Conservation (phyloP, 306 rosid genomes). For the Canavalia ensiformis region DNA sequence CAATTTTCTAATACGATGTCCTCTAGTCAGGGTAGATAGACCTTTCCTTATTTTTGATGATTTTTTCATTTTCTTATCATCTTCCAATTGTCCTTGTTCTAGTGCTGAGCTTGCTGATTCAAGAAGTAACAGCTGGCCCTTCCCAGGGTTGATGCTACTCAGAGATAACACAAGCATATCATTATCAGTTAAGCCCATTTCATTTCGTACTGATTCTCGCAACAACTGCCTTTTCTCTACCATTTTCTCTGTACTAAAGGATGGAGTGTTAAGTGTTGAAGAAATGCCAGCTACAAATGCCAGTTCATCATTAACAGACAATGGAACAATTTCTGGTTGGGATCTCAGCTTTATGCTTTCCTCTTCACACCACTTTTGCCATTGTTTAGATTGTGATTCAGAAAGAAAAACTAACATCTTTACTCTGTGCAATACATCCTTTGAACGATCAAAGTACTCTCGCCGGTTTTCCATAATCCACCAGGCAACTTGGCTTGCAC, state of each 20-base stretch:
- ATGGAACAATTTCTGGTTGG: conserved; percentile 79
- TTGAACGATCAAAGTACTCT: conserved; percentile 94
- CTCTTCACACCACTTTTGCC: conserved; percentile 93
- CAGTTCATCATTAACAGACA: conserved; percentile 89
- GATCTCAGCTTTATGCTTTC: conserved; percentile 83
- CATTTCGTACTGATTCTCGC: conserved; percentile 83
- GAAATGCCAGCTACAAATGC: conserved; percentile 95
- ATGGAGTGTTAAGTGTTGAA: conserved; percentile 88
- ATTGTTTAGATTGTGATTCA: conserved; percentile 85
- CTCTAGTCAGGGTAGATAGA: conserved; percentile 58
- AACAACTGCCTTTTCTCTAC: conserved; percentile 69
- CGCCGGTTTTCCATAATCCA: conserved; percentile 98
- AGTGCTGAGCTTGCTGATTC: conserved; percentile 73
- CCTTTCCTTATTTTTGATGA: conserved; percentile 51
- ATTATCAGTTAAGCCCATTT: conserved; percentile 80
- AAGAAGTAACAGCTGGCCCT: conserved; percentile 92
- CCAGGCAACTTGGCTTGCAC: conserved; percentile 99
- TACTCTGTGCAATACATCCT: conserved; percentile 78
- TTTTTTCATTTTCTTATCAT: conserved; percentile 54
- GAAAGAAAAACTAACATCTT: conserved; percentile 84
- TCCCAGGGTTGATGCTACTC: conserved; percentile 95
- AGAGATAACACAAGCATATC: conserved; percentile 92
- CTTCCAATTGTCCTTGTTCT: conserved; percentile 54
- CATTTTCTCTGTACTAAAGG: conserved; percentile 83
- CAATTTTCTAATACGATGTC: conserved; percentile 67